Percentiles rank a stretch among this genome's conserved stretches.
Conservation (phyloP, 1,284 basidiomycete genomes). For the Microbotryomycetes sp. region DNA sequence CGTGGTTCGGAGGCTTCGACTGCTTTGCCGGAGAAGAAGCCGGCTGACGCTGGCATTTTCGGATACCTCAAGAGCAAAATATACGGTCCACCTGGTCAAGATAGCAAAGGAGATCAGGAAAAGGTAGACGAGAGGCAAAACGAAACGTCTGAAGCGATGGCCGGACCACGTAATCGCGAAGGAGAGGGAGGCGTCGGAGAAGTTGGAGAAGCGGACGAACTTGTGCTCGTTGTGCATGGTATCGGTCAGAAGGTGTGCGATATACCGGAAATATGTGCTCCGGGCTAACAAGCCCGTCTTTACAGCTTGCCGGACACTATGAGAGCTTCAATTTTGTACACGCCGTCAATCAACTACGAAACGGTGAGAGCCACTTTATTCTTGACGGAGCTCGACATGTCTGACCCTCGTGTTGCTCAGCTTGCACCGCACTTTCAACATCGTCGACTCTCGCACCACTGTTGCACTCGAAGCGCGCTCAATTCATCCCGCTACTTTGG, state of each 20-base stretch:
- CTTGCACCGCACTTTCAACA: constrained; percentile 23
- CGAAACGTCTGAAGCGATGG: constrained; percentile 29
- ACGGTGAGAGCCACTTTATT: neutral
- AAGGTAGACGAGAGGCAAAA: constrained; percentile 7
- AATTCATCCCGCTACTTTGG: constrained; percentile 38
- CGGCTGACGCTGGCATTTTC: constrained; percentile 9
- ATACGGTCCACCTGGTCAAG: constrained; percentile 10
- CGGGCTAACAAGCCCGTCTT: neutral
- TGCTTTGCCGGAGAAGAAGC: neutral
- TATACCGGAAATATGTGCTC: neutral
- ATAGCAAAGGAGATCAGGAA: constrained; percentile 4
- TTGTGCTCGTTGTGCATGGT: constrained; percentile 36
- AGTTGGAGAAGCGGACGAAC: constrained; percentile 31
- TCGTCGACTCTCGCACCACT: constrained; percentile 27
- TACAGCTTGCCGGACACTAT: constrained; percentile 32
- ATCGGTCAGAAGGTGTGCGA: constrained; percentile 34
- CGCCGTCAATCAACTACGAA: constrained; percentile 34
- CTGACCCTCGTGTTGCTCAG: neutral
- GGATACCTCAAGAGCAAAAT: constrained; percentile 14
- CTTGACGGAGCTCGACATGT: neutral
- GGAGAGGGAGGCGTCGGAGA: constrained; percentile 13
- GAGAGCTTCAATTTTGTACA: constrained; percentile 36
- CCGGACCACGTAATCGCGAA: constrained; percentile 13
- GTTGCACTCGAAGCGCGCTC: constrained; percentile 30
- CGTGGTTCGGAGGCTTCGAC: constrained; percentile 8